A percentile compares a stretch with the other conserved stretches of the same genome.
phyloP scores from a whole-genome alignment of 805 yeast genomes.

The Metschnikowia matae region DNA sequence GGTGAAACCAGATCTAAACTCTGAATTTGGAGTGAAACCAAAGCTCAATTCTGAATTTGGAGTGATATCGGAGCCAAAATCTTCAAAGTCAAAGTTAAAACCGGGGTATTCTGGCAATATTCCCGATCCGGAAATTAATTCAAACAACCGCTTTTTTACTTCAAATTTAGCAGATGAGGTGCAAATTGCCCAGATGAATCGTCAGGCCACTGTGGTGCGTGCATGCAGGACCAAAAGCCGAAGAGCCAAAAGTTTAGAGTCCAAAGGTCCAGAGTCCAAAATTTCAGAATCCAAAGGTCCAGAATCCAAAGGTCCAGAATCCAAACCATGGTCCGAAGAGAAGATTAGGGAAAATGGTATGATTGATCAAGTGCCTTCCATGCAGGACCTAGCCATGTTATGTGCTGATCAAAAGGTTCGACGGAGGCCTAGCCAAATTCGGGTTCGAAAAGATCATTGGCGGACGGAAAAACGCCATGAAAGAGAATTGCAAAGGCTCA shows the following conservation, averaged over 20 bases:
- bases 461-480: not conserved
- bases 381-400: not conserved
- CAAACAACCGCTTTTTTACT: not conserved
- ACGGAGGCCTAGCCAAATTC: not conserved
- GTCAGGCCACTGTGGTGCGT: not conserved
- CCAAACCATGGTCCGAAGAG: not conserved
- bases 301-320: not conserved
- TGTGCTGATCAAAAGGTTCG: not conserved
- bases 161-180: not conserved
- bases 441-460: constrained; percentile 3
- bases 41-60: too few species aligned
- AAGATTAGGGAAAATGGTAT: not conserved
- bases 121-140: too few species aligned
- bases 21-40: too few species aligned
- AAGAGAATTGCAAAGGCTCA: not conserved
- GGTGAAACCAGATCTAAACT: not conserved
- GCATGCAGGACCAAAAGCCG: constrained; percentile 1
- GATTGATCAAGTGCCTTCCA: not conserved
- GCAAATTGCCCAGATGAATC: constrained; percentile 1
- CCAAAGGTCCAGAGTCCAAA: not conserved
- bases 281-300: too few species aligned
- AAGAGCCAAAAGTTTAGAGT: not conserved
- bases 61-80: too few species aligned
- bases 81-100: too few species aligned
- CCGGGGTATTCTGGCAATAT: too few species aligned